A percentile compares a stretch with the other conserved stretches of the same genome.
phyloP scores from a whole-genome alignment of 495 filamentous ascomycete genomes.

The Podospora pseudocomata region DNA sequence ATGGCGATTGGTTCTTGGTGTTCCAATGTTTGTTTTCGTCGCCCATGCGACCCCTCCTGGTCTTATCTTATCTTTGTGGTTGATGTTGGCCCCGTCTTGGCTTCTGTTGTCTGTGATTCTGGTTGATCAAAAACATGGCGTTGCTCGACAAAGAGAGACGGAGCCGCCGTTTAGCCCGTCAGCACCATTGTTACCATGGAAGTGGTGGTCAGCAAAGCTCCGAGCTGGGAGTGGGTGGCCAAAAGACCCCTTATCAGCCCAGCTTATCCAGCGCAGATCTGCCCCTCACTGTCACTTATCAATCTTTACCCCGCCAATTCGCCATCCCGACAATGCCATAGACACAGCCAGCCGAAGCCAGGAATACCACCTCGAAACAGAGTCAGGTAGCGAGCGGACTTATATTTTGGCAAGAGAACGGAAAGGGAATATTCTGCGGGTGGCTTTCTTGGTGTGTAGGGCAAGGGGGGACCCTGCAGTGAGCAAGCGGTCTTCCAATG shows the following conservation, averaged over 20 bases:
- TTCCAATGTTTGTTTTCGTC: conserved; percentile 1
- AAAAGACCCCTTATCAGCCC: not conserved
- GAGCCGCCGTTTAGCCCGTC: not conserved
- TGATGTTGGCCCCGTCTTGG: not conserved
- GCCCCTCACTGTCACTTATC: not conserved
- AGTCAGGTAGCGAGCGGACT: not conserved
- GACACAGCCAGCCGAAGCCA: not conserved
- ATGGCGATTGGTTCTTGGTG: conserved; percentile 20
- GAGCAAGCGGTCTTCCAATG: not conserved
- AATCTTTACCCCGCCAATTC: not conserved
- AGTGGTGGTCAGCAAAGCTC: conserved; percentile 4
- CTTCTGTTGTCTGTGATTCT: not conserved
- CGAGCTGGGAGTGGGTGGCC: not conserved
- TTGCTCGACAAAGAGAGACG: not conserved
- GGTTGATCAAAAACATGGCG: not conserved
- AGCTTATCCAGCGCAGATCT: not conserved
- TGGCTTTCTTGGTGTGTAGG: not conserved
- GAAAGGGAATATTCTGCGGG: not conserved
- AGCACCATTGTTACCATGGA: not conserved
- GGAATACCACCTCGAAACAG: not conserved
- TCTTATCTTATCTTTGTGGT: conserved; percentile 6
- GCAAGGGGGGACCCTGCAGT: not conserved
- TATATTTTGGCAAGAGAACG: not conserved
- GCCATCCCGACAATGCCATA: not conserved
- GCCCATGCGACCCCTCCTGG: not conserved